These are phyloP conservation scores for Phytophthora niederhauseri DNA, from an alignment of 352 stramenopile genomes.

Conservation along the genomic window DNA sequence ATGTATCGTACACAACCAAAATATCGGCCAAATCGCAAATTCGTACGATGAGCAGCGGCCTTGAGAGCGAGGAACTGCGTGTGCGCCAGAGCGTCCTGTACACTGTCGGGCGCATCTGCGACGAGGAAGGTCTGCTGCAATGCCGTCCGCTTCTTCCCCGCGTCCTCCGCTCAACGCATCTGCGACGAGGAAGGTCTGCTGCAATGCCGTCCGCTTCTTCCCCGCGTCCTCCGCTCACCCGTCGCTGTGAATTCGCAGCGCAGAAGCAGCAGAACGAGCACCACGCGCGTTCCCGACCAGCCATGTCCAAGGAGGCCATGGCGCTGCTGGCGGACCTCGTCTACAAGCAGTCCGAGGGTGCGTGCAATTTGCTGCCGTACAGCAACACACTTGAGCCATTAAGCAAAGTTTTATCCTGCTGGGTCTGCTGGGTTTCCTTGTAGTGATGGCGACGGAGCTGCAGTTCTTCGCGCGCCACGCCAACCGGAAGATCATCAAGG, in stretches of 20 bases:
- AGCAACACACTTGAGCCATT: background rate
- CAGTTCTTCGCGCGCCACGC: constrained; percentile 78
- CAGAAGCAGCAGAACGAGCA: constrained; percentile 62
- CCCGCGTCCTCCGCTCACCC: background rate
- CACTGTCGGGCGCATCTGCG: constrained; percentile 72
- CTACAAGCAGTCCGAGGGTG: constrained; percentile 70
- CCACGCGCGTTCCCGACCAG: constrained; percentile 42
- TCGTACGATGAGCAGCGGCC: constrained; percentile 11
- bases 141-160: background rate
- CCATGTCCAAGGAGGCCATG: constrained; percentile 69
- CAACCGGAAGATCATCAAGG: constrained; percentile 76
- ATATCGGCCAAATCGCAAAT: background rate
- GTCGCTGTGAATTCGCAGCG: constrained; percentile 24
- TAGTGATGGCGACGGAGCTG: constrained; percentile 77
- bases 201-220: background rate
- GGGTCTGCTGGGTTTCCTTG: background rate
- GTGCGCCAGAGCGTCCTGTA: constrained; percentile 82
- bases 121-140: constrained; percentile 49
- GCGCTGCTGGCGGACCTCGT: constrained; percentile 68
- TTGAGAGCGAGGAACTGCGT: constrained; percentile 54
- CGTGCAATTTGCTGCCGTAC: background rate
- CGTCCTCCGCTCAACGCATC: constrained; percentile 36
- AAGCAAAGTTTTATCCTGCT: background rate
- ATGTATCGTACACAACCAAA: background rate
- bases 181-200: constrained; percentile 63